These are phyloP conservation scores for Ajuga chamaepitys DNA, from an alignment of 257 asterid genomes.

Conservation along the genomic window DNA sequence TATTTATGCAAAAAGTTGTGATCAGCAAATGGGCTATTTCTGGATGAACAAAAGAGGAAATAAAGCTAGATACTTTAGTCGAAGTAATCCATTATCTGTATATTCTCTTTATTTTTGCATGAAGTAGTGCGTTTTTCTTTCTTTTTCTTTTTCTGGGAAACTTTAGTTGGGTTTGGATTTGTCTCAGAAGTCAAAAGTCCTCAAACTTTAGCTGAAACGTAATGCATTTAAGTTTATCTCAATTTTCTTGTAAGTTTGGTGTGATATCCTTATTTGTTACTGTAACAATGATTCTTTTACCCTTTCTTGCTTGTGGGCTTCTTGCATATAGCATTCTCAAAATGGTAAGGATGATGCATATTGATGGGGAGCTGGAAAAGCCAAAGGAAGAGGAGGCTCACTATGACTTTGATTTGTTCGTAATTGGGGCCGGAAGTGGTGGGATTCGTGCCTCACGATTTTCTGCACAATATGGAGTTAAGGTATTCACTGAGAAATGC, in stretches of 20 bases:
- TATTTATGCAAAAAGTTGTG: constrained; percentile 2
- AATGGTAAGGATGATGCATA: constrained; percentile 77
- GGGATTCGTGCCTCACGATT: constrained; percentile 80
- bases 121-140: not conserved
- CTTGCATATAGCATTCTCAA: constrained; percentile 24
- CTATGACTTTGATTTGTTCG: constrained; percentile 81
- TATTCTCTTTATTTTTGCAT: not conserved
- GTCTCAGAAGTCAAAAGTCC: not conserved
- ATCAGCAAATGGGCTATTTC: constrained; percentile 5
- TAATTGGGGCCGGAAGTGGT: constrained; percentile 96
- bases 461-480: constrained; percentile 80
- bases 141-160: not conserved
- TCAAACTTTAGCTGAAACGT: not conserved
- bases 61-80: not conserved
- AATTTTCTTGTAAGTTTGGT: not conserved
- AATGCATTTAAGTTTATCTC: not conserved
- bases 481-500: constrained; percentile 32
- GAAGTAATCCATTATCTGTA: constrained; percentile 11
- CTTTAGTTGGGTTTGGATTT: constrained; percentile 1
- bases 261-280: not conserved
- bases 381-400: constrained; percentile 34
- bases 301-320: not conserved
- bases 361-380: constrained; percentile 49
- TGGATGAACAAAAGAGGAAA: not conserved
- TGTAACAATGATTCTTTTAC: not conserved